Evolutionary conservation across 805 yeast species (phyloP).

Genomic region (Kodamaea neixiangensis): DNA sequence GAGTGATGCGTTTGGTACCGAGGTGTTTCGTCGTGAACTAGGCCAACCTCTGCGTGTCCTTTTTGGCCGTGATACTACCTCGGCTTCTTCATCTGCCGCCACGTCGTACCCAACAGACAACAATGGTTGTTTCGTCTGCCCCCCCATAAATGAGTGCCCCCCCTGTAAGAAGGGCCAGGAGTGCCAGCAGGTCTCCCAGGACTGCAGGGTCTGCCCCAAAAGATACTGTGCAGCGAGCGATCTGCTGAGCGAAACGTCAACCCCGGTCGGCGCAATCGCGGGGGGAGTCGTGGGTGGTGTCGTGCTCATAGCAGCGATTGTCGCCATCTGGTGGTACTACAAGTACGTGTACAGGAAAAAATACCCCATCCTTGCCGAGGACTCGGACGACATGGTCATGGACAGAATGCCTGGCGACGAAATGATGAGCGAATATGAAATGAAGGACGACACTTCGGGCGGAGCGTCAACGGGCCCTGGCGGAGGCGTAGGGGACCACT

Average conservation of each 20-base stretch:
- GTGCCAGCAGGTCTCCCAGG: constrained; percentile 50
- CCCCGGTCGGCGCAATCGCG: constrained; percentile 55
- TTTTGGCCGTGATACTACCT: constrained; percentile 14
- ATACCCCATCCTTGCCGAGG: constrained; percentile 29
- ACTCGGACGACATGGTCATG: constrained; percentile 23
- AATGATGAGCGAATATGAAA: constrained; percentile 10
- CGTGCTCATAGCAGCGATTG: constrained; percentile 42
- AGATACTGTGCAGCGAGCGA: constrained; percentile 44
- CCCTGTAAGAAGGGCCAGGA: constrained; percentile 51
- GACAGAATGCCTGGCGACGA: constrained; percentile 11
- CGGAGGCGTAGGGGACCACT: constrained; percentile 8
- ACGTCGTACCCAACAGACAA: constrained; percentile 21
- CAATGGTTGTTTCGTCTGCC: constrained; percentile 46
- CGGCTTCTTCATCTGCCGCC: constrained; percentile 2
- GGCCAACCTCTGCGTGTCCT: constrained; percentile 2
- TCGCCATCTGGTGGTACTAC: constrained; percentile 34
- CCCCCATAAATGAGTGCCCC: constrained; percentile 52
- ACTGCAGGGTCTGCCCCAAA: constrained; percentile 49
- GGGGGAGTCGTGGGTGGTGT: constrained; percentile 75
- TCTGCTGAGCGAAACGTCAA: constrained; percentile 7
- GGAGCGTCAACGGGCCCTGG: constrained; percentile 5
- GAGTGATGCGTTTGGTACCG: too few species aligned
- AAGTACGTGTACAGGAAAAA: constrained; percentile 34
- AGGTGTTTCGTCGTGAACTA: neutral
- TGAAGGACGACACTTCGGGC: constrained; percentile 10